phyloP scores from a whole-genome alignment of 345 rosid species.

The Erucastrum elatum region DNA sequence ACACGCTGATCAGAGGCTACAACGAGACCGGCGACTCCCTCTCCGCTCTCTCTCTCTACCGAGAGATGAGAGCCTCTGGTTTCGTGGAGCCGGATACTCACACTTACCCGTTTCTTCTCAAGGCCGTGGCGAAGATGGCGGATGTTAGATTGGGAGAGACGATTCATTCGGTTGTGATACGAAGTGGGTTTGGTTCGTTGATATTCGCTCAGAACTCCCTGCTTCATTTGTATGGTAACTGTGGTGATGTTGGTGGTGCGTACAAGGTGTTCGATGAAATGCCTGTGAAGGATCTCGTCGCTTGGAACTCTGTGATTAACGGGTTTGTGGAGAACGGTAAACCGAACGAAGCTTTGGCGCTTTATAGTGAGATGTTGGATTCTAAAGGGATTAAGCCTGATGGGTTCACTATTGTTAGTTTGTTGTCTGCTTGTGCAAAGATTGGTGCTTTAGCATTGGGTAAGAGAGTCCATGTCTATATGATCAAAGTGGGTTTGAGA shows the following conservation, averaged over 20 bases:
- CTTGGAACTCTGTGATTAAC: conserved; percentile 90
- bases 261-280: conserved; percentile 68
- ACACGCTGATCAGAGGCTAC: conserved; percentile 81
- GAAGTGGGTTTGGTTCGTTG: conserved; percentile 66
- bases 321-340: conserved; percentile 75
- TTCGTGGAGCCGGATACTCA: conserved; percentile 67
- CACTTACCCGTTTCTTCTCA: conserved; percentile 83
- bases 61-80: conserved; percentile 46
- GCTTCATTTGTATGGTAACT: conserved; percentile 53
- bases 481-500: conserved; percentile 54
- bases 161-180: conserved; percentile 52
- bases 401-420: conserved; percentile 74
- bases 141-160: conserved; percentile 50
- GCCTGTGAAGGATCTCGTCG: conserved; percentile 64
- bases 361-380: conserved; percentile 62
- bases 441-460: conserved; percentile 74
- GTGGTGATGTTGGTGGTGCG: conserved; percentile 54
- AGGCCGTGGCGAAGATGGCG: conserved; percentile 61
- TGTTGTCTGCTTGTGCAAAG: conserved; percentile 79
- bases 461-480: conserved; percentile 61
- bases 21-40: conserved; percentile 57
- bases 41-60: conserved; percentile 57
- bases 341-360: conserved; percentile 60
- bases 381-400: conserved; percentile 62
- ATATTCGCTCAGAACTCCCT: conserved; percentile 69